Evolutionary conservation across 352 stramenopile genomes (phyloP), one percentile per base, ranked within the genome.

Genomic region (Phytophthora aleatoria): DNA sequence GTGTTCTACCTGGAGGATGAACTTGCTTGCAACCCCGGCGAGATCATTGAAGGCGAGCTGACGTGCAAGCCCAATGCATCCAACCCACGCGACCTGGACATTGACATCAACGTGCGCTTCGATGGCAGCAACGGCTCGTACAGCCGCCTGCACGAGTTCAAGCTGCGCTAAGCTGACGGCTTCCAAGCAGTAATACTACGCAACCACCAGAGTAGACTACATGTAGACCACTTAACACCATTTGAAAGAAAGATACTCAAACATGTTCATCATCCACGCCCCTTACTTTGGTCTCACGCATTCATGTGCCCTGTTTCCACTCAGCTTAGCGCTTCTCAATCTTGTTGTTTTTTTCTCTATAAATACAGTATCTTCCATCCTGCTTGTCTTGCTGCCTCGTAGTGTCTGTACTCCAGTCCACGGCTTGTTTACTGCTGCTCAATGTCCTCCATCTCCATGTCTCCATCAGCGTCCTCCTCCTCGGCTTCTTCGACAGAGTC

Each of bases 81-180:
- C 48, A 98, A 98, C 79, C 94, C 91, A 41, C 94, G 95, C 35
- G 92, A 98, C 62, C 73, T 98, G 36, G 95, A 98, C 73, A 98
- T 98, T 55, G 79, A 91, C 62, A 89, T 96, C 45, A 76, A 75
- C 20, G 83, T 96, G 50, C 83, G 80, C 48, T 94, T 94, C 50
- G 85, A 94, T 56, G 85, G 85, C 52, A 57, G 76, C 20, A 92
- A 73, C 44, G 78, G 71, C 50, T 89, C 83, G 41, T 89, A 90
- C 77, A 77, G 71, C 57, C 69, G 85, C 56, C 74, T 78, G 20
- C 79, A 94, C 59, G 74, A 81, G 60, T 96, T 91, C 74, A 90
- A 93, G 57, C 73, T 97, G 64, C 85, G 87, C 58, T 96, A 91
- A 78, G 52, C 39, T 52, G 8, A 30, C 16, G 24, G 15, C 10